phyloP scores from a whole-genome alignment of 1,284 basidiomycete species.

The Anthracocystis setariae region DNA sequence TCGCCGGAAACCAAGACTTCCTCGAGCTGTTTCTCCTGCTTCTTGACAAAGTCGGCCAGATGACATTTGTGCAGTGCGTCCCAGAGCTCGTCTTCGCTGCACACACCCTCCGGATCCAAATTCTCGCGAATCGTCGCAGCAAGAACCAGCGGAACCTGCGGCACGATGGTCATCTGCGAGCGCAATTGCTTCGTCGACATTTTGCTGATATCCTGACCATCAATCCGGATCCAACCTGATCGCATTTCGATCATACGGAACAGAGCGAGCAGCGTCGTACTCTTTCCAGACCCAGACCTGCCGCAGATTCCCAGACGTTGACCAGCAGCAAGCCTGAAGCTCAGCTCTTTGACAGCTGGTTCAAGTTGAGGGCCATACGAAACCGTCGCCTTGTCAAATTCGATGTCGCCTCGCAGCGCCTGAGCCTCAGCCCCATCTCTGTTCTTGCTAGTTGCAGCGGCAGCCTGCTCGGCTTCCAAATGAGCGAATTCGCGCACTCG shows the following conservation, averaged over 20 bases:
- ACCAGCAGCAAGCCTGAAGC: background rate
- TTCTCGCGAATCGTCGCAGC: conserved; percentile 62
- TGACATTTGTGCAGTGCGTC: conserved; percentile 55
- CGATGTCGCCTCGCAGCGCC: conserved; percentile 31
- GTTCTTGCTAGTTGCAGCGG: background rate
- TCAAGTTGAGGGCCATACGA: background rate
- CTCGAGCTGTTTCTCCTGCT: conserved; percentile 49
- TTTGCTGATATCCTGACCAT: conserved; percentile 30
- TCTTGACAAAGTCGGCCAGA: conserved; percentile 54
- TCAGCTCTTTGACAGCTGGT: conserved; percentile 20
- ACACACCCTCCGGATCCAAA: conserved; percentile 51
- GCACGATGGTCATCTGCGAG: conserved; percentile 52
- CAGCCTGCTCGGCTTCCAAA: background rate
- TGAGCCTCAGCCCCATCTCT: background rate
- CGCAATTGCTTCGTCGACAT: conserved; percentile 34
- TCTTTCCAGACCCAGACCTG: conserved; percentile 87
- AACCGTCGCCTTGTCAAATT: conserved; percentile 9
- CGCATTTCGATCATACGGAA: conserved; percentile 68
- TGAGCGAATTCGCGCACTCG: conserved; percentile 58
- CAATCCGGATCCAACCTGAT: conserved; percentile 48
- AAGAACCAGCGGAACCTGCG: conserved; percentile 62
- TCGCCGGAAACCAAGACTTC: conserved; percentile 31
- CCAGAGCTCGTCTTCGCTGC: conserved; percentile 61
- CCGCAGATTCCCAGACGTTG: background rate
- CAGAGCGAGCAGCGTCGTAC: conserved; percentile 74